Evolutionary conservation across 176 grass and related monocot species (phyloP).

Genomic region (Echinochloa phyllopogon): DNA sequence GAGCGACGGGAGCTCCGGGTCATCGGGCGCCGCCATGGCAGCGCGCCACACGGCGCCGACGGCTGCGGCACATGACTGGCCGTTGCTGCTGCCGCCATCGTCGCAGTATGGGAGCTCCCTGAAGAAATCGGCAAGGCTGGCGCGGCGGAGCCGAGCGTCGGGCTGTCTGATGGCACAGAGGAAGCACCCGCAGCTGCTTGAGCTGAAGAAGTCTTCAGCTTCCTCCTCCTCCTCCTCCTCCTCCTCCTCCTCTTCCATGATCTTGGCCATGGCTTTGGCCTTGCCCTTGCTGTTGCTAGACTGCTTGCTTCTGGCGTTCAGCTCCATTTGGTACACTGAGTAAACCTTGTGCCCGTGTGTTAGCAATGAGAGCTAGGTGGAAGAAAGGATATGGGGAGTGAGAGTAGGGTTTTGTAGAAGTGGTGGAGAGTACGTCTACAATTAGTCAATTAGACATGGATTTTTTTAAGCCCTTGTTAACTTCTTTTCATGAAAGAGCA

Average conservation of each 20-base stretch:
- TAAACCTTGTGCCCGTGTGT: background rate
- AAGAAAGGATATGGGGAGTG: constrained; percentile 26
- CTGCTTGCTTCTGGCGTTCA: constrained; percentile 27
- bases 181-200: constrained; percentile 63
- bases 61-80: constrained; percentile 43
- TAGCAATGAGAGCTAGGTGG: background rate
- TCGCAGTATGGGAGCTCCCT: constrained; percentile 63
- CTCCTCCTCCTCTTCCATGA: constrained; percentile 41
- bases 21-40: constrained; percentile 77
- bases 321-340: constrained; percentile 37
- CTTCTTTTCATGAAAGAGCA: constrained; percentile 60
- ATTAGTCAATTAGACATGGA: constrained; percentile 47
- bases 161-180: constrained; percentile 71
- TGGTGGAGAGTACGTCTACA: constrained; percentile 2
- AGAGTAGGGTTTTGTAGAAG: constrained; percentile 57
- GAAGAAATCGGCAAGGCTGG: constrained; percentile 65
- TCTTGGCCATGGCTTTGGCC: constrained; percentile 52
- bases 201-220: constrained; percentile 16
- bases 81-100: background rate
- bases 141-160: constrained; percentile 53
- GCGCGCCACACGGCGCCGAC: constrained; percentile 68
- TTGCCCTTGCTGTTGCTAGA: constrained; percentile 42
- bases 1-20: constrained; percentile 75
- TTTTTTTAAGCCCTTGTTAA: constrained; percentile 39
- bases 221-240: constrained; percentile 19